These are phyloP conservation scores for Fistulinella prunicolor DNA, from an alignment of 768 basidiomycete genomes.

Conservation along the genomic window DNA sequence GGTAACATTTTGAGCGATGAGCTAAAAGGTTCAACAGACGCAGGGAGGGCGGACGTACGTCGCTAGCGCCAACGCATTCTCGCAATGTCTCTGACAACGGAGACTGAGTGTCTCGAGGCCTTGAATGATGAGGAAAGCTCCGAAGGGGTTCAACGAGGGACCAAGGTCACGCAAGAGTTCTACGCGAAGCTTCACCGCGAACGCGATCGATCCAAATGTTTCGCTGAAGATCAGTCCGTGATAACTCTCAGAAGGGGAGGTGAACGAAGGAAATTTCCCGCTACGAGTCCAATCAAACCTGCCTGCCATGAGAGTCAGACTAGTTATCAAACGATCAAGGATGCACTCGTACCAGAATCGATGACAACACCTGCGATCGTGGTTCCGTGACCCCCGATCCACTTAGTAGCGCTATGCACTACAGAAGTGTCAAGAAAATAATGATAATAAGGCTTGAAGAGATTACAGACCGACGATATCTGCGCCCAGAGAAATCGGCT, in stretches of 20 bases:
- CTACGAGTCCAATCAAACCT: conserved; percentile 55
- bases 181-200: conserved; percentile 49
- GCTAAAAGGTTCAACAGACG: no score
- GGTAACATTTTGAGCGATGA: no score
- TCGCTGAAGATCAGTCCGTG: conserved; percentile 52
- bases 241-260: conserved; percentile 53
- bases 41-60: conserved; percentile 22
- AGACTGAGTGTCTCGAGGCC: conserved; percentile 64
- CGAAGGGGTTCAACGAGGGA: conserved; percentile 52
- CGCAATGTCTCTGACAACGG: conserved; percentile 54
- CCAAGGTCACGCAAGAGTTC: conserved; percentile 55
- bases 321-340: no score
- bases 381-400: conserved; percentile 68
- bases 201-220: conserved; percentile 50
- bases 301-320: conserved; percentile 36
- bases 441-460: not conserved
- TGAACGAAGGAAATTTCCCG: conserved; percentile 56
- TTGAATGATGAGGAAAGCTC: conserved; percentile 55
- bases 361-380: conserved; percentile 63
- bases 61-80: conserved; percentile 55
- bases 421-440: not conserved
- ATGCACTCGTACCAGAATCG: conserved; percentile 53
- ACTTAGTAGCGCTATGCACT: conserved; percentile 63
- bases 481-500: conserved; percentile 55
- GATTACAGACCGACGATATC: conserved; percentile 45